Base-by-base conservation (phyloP, 2,329 filamentous ascomycete species). In the Juglanconis oblonga region DNA sequence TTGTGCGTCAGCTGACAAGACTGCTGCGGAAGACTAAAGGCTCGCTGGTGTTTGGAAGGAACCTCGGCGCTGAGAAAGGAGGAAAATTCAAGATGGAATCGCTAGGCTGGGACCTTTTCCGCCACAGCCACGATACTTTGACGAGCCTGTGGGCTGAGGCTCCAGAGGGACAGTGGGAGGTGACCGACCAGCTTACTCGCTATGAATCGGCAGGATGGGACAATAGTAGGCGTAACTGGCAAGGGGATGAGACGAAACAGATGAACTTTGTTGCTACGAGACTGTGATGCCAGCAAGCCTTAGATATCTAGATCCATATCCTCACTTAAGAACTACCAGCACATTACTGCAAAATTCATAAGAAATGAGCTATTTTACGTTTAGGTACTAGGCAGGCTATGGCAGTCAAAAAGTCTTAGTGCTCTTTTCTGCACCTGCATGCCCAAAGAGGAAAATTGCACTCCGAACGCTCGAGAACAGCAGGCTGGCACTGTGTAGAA, bases 211-310 rank as follows among this genome's bases (percentile, higher is more conserved):
- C 17, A 29, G 42, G 33, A 7, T 57, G 55, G 55, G 55, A 57
- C 17, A n/a, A 57, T 24, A 47, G 42, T 35, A 40, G 45, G 24
- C 29, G 55, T 3, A 32, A 47, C 6, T 51, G 47, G 55, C n/a
- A 51, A n/a, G 55, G 55, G 1, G 24, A 57, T 32, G 55, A 52
- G 8, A 57, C 35, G 5, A 57, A 57, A 3, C 55, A 57, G 47
- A 51, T 52, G 55, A 52, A 38, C 13, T 57, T 57, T 17, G 38
- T 47, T 29, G 47, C 55, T 4, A 45, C 38, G 7, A 44, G 47
- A 10, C 17, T 57, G n/a, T 42, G 44, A 63, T 36, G 76, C 76
- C 9, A 87, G 71, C 36, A 40, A 9, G 8, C 8, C 3, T 9
- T 40, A 40, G 36, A 40, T 40, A 40, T 40, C 36, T 40, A 40